Evolutionary conservation across 148 eudicot species (phyloP), one percentile per base, ranked within the genome.

Genomic region (Euryodendron excelsum): DNA sequence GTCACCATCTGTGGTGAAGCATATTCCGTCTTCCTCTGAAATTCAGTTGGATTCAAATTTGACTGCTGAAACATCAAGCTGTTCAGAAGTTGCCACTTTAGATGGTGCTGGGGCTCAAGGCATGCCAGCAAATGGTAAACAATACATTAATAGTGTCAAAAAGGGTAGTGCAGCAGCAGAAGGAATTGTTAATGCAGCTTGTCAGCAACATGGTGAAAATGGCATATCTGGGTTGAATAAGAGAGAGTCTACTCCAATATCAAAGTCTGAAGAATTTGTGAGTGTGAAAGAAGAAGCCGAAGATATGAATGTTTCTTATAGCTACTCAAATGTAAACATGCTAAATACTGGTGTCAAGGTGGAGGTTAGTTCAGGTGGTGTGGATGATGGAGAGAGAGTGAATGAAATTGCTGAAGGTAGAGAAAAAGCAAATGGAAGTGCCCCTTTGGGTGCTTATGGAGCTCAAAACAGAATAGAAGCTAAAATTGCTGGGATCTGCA

Each of bases 201-300:
- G 33, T 34, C 62, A 52, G 39, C 28, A 27, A 77, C 45, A 69
- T 56, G 47, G 34, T 33, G 61, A 64, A 73, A 37, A 70, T 33
- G 44, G 44, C 45, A 33, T 50, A 12, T 71, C 73, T 67, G 62
- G 72, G 39, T 17, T 53, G 39, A 56, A 55, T 7, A 70, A 63
- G 27, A 47, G 62, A 39, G 62, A 68, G 21, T 76, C 8, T 60
- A 28, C 78, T 63, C 27, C 50, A 69, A 55, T 28, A 44, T 12
- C 69, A n/a, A 73, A 55, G 59, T 14, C 74, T 73, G 61, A 69
- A 69, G 76, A 58, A 13, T 12, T 41, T 27, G 14, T 53, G 63
- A 61, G 59, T 41, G 18, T 53, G 80, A 76, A 82, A 60, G 52
- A 80, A 58, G 87, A 74, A 70, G 53, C 58, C 60, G 71, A 37